A percentile compares a stretch with the other conserved stretches of the same genome.
phyloP scores from a whole-genome alignment of 371 early-diverging fungal species.

The Capillidium heterosporum region DNA sequence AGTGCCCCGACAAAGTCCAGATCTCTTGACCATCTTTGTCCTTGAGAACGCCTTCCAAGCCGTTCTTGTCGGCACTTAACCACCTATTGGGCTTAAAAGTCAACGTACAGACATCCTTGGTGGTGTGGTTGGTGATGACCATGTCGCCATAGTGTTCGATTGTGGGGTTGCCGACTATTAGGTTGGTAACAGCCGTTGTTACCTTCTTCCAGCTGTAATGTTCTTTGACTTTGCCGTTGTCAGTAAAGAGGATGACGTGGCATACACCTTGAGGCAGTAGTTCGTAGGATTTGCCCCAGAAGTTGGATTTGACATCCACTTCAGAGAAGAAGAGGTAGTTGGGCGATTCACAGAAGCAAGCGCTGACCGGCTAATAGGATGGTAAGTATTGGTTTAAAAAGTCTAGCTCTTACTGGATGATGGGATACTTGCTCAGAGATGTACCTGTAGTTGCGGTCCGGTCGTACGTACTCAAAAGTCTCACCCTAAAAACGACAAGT shows the following conservation, averaged over 20 bases:
- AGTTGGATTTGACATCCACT: conserved; percentile 56
- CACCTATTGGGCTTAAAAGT: conserved; percentile 56
- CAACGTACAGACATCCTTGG: conserved; percentile 41
- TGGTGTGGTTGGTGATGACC: conserved; percentile 47
- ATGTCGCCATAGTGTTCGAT: conserved; percentile 73
- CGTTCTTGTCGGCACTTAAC: conserved; percentile 33
- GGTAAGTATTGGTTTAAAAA: too few species aligned
- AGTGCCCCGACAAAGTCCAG: conserved; percentile 47
- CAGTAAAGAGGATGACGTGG: conserved; percentile 34
- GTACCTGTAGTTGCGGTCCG: conserved; percentile 53
- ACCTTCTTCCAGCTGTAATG: conserved; percentile 71
- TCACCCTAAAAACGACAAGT: conserved; percentile 31
- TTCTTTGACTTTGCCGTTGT: conserved; percentile 24
- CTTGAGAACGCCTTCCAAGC: conserved; percentile 41
- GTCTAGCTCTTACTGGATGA: conserved; percentile 37
- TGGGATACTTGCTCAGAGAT: conserved; percentile 71
- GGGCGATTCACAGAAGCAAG: conserved; percentile 63
- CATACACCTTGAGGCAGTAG: conserved; percentile 54
- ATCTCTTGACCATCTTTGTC: conserved; percentile 27
- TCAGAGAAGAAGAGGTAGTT: conserved; percentile 60
- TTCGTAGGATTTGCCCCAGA: conserved; percentile 67
- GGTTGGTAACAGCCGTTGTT: conserved; percentile 59
- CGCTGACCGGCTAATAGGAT: conserved; percentile 15
- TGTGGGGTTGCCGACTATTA: conserved; percentile 64
- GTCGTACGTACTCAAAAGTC: conserved; percentile 64